Base-by-base conservation (phyloP, 495 filamentous ascomycete genomes). In the Talaromyces adpressus region DNA sequence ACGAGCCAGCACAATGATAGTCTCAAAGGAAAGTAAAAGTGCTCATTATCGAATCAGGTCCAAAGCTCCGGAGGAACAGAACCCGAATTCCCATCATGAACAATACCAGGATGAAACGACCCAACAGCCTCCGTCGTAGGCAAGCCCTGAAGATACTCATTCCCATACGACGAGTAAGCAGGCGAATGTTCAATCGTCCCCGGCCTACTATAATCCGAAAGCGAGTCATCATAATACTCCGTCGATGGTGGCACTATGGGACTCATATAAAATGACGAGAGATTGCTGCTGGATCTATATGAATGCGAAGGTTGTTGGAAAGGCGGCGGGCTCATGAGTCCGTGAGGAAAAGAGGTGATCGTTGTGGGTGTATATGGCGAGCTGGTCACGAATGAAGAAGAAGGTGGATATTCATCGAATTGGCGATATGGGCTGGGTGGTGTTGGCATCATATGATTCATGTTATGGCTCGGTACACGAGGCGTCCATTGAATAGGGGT, bases 291-390 rank as follows among this genome's bases (percentile, higher is more conserved):
- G 25, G 76, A 72, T 51, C 72, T 68, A 54, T 75, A 80, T n/a
- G 69, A 61, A 29, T 70, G 69, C 53, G 67, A 62, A 20, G 74
- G 25, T 23, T 74, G 71, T 62, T 72, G 51, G 11, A 20, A 27
- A 29, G 51, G n/a, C 8, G 76, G 70, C 0, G 78, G 76, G 59
- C 65, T 73, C 49, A 75, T 70, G 25, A 79, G 68, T 14, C 70
- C 72, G 23, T 77, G 73, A 7, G 73, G 70, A 8, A 76, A 76
- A 27, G 78, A 73, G 41, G 78, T 78, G 23, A 78, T 76, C 11
- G 77, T 69, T 4, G 77, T 75, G 3, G 77, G 75, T 3, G 78
- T 78, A 61, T 79, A 79, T 23, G 78, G 72, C 14, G 73, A 68
- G 3, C 76, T 78, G 8, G 74, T 72, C 2, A 76, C 74, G 18